phyloP scores from a whole-genome alignment of 257 asterid genomes.

The Fraxinus cuspidata region DNA sequence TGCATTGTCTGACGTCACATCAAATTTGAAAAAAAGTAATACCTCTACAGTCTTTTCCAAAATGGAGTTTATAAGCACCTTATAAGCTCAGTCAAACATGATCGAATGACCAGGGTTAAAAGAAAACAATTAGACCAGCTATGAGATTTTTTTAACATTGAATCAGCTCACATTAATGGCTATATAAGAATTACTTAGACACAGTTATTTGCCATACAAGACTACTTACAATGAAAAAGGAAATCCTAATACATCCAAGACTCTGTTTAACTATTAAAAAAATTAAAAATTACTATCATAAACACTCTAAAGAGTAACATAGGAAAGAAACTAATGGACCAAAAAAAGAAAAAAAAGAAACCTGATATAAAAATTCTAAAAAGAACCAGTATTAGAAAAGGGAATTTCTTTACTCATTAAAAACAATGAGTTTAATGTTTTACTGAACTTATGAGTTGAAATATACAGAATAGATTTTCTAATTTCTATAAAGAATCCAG shows the following conservation, averaged over 20 bases:
- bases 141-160: not conserved
- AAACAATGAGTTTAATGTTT: conserved; percentile 25
- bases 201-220: conserved; percentile 4
- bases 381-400: conserved; percentile 7
- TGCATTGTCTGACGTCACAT: not conserved
- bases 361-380: not conserved
- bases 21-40: not conserved
- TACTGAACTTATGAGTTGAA: conserved; percentile 15
- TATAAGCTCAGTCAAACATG: too few species aligned
- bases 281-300: not conserved
- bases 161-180: not conserved
- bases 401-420: not conserved
- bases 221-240: not conserved
- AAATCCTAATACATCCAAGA: not conserved
- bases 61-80: too few species aligned
- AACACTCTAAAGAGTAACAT: conserved; percentile 6
- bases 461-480: conserved; percentile 10
- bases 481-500: conserved; percentile 21
- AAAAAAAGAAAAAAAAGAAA: too few species aligned
- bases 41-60: not conserved
- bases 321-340: not conserved
- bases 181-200: not conserved
- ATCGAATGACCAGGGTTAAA: too few species aligned
- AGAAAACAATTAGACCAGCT: not conserved
- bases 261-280: too few species aligned